Conservation (phyloP, 2,329 filamentous ascomycete species). For the Helminthosporium solani region DNA sequence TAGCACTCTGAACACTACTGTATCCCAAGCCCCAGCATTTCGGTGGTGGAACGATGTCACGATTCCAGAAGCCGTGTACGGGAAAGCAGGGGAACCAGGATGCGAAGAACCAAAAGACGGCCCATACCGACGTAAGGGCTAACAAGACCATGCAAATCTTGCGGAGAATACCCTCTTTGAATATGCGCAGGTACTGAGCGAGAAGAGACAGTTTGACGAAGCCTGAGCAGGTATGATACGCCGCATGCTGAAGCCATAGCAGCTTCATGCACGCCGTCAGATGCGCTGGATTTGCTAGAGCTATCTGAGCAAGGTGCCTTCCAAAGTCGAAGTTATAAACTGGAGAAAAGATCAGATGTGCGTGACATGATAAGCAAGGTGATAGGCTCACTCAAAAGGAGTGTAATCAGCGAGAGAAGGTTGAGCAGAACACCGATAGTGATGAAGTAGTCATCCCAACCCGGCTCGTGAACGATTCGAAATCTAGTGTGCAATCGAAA, state of each 20-base stretch:
- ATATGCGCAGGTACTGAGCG: conserved; percentile 37
- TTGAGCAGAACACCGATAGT: conserved; percentile 28
- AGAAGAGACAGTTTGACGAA: conserved; percentile 39
- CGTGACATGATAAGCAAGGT: too few species aligned
- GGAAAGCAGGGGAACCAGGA: conserved; percentile 35
- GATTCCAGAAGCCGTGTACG: conserved; percentile 25
- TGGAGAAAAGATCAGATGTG: background rate
- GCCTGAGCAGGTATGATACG: conserved; percentile 30
- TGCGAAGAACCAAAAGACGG: conserved; percentile 26
- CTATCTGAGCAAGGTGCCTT: conserved; percentile 26
- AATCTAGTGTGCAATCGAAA: conserved; percentile 32
- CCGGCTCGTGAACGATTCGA: conserved; percentile 26
- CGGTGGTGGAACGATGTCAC: conserved; percentile 8
- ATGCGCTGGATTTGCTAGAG: background rate
- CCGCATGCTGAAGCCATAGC: conserved; percentile 27
- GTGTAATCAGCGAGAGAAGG: conserved; percentile 19
- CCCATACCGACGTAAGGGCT: conserved; percentile 22
- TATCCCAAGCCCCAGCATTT: conserved; percentile 32
- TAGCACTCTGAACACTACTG: conserved; percentile 14
- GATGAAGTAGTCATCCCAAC: conserved; percentile 40
- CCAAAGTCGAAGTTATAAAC: conserved; percentile 30
- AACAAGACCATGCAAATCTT: conserved; percentile 17
- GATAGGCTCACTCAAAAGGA: conserved; percentile 4
- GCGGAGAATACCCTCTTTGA: conserved; percentile 22
- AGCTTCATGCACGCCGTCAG: conserved; percentile 20